phyloP scores from a whole-genome alignment of 2,329 filamentous ascomycete species.

The Elsinoe ampelina region DNA sequence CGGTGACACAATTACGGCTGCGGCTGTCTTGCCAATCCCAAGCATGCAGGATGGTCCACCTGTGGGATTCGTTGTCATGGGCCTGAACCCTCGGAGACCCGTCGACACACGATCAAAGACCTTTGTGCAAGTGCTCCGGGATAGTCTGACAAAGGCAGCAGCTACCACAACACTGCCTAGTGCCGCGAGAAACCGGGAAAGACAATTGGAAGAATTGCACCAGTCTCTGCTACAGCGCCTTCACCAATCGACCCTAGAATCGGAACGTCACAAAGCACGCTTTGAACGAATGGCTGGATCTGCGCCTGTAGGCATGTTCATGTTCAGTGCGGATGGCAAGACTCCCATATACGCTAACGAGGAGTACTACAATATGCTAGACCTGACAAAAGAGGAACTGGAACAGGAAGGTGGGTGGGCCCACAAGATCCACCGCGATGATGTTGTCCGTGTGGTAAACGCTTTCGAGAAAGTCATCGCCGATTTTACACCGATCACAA shows the following conservation, averaged over 20 bases:
- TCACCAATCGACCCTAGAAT: constrained; percentile 23
- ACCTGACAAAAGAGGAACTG: constrained; percentile 18
- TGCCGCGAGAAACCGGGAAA: constrained; percentile 14
- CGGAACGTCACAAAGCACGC: constrained; percentile 28
- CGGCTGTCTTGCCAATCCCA: constrained; percentile 29
- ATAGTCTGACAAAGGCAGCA: constrained; percentile 24
- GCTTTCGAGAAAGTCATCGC: constrained; percentile 26
- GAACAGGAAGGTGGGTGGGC: not conserved
- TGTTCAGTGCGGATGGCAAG: constrained; percentile 27
- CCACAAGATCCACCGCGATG: constrained; percentile 21
- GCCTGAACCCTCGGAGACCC: constrained; percentile 30
- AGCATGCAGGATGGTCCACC: constrained; percentile 6
- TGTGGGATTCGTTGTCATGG: constrained; percentile 26
- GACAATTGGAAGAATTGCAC: constrained; percentile 28
- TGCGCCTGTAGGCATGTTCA: constrained; percentile 34
- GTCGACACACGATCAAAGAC: constrained; percentile 32
- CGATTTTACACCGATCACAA: constrained; percentile 26
- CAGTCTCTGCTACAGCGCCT: constrained; percentile 30
- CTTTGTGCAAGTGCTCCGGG: constrained; percentile 29
- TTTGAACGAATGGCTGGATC: constrained; percentile 34
- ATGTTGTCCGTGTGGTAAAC: constrained; percentile 25
- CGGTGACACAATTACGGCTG: constrained; percentile 27
- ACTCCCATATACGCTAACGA: constrained; percentile 33
- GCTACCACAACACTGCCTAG: not conserved
- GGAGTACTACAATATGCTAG: constrained; percentile 31